phyloP scores from a whole-genome alignment of 805 yeast genomes.

The Lachancea lanzarotensis region DNA sequence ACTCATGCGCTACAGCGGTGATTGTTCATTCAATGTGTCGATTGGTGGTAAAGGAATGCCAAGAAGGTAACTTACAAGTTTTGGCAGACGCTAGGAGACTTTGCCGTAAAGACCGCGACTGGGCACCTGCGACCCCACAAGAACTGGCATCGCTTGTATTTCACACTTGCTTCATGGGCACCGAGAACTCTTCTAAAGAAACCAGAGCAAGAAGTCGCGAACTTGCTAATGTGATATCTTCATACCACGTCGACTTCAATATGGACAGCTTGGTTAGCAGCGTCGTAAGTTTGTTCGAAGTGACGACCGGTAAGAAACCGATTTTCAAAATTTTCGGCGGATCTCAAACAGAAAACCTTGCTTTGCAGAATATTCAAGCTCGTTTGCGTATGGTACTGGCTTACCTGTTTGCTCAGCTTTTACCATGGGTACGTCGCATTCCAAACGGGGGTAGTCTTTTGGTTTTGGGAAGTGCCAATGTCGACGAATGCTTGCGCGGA shows the following conservation, averaged over 20 bases:
- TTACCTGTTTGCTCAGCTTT: slow-evolving; percentile 84
- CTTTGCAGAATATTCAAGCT: slow-evolving; percentile 95
- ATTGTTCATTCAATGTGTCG: slow-evolving; percentile 94
- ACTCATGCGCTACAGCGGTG: slow-evolving; percentile 94
- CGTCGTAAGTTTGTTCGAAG: slow-evolving; percentile 68
- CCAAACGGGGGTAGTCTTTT: slow-evolving; percentile 60
- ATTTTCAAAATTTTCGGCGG: slow-evolving; percentile 92
- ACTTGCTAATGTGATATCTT: slow-evolving; percentile 68
- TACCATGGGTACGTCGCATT: slow-evolving; percentile 88
- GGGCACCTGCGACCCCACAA: slow-evolving; percentile 66
- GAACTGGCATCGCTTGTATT: slow-evolving; percentile 73
- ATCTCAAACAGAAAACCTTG: slow-evolving; percentile 81
- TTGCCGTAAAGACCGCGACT: slow-evolving; percentile 47
- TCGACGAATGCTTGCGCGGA: slow-evolving; percentile 93
- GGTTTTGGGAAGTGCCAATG: slow-evolving; percentile 94
- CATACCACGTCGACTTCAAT: slow-evolving; percentile 85
- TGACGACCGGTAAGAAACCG: slow-evolving; percentile 87
- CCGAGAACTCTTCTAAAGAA: slow-evolving; percentile 82
- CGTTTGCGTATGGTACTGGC: slow-evolving; percentile 91
- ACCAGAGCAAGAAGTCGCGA: slow-evolving; percentile 78
- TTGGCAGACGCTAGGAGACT: slow-evolving; percentile 66
- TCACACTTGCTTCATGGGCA: slow-evolving; percentile 94
- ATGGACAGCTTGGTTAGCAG: slow-evolving; percentile 81
- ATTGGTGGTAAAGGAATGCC: slow-evolving; percentile 64
- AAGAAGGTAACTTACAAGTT: slow-evolving; percentile 67